A percentile compares a stretch with the other conserved stretches of the same genome.
Evolutionary conservation across 352 stramenopile species (phyloP).

Genomic region (Pilasporangium apinafurcum): DNA sequence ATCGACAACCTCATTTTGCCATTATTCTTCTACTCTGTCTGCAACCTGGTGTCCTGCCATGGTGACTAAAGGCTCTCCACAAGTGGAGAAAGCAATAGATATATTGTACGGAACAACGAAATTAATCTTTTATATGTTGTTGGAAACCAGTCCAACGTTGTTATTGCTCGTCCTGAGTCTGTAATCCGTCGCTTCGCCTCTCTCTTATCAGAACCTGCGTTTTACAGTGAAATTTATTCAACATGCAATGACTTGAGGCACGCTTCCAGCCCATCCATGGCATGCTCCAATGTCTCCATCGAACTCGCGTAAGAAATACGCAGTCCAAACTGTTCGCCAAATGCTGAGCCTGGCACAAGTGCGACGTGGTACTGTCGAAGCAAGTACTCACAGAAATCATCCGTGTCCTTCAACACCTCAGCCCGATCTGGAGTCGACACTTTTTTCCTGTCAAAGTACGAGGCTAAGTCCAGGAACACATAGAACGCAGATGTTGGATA

Average conservation of each 20-base stretch:
- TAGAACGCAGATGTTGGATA: slow-evolving; percentile 95
- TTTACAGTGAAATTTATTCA: slow-evolving; percentile 17
- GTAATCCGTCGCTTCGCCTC: neutral
- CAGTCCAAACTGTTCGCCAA: slow-evolving; percentile 89
- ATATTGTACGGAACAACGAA: neutral
- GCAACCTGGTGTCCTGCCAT: slow-evolving; percentile 48
- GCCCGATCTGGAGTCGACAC: slow-evolving; percentile 17
- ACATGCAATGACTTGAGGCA: slow-evolving; percentile 45
- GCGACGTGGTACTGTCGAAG: slow-evolving; percentile 88
- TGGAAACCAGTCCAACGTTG: too few species aligned
- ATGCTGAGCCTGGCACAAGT: slow-evolving; percentile 93
- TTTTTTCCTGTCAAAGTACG: slow-evolving; percentile 67
- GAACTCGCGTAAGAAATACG: slow-evolving; percentile 95
- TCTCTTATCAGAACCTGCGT: neutral
- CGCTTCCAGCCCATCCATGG: slow-evolving; percentile 53
- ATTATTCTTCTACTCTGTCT: slow-evolving; percentile 51
- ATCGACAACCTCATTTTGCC: slow-evolving; percentile 84
- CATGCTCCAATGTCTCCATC: slow-evolving; percentile 73
- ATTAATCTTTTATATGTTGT: too few species aligned
- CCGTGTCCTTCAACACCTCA: slow-evolving; percentile 27
- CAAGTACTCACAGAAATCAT: slow-evolving; percentile 89
- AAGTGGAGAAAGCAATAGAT: neutral
- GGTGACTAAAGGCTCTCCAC: neutral
- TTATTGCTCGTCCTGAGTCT: neutral
- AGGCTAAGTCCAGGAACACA: slow-evolving; percentile 89